A percentile compares a stretch with the other conserved stretches of the same genome.
Evolutionary conservation across 352 stramenopile genomes (phyloP).

Genomic region (Phytophthora lateralis): DNA sequence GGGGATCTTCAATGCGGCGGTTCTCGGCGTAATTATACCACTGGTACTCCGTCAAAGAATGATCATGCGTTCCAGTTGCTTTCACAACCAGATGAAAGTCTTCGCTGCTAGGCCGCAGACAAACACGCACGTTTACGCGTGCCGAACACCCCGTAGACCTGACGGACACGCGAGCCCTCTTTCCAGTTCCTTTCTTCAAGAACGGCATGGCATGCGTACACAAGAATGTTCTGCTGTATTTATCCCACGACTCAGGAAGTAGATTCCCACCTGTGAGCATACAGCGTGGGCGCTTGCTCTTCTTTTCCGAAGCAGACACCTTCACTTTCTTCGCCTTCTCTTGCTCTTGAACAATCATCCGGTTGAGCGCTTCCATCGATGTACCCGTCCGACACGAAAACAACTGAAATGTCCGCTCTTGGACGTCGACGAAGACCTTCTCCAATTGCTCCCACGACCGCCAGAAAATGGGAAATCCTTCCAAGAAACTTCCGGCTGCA

Average conservation of each 20-base stretch:
- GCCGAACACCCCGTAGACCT: conserved; percentile 4
- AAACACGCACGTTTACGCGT: conserved; percentile 2
- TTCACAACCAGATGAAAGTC: conserved; percentile 1
- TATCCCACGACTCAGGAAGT: conserved; percentile 7
- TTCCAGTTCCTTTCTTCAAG: neutral
- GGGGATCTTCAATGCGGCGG: conserved; percentile 1
- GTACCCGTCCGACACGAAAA: conserved; percentile 3
- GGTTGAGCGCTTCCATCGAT: neutral
- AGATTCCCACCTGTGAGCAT: neutral
- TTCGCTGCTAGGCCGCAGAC: neutral
- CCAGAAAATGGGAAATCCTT: neutral
- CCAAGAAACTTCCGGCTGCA: neutral
- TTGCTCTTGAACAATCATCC: neutral
- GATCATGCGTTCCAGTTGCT: conserved; percentile 1
- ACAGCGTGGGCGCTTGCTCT: no score
- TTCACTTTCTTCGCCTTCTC: no score
- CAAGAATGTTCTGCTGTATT: conserved; percentile 9
- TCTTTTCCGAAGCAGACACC: no score
- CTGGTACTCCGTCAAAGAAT: neutral
- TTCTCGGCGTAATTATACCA: conserved; percentile 17
- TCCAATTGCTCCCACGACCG: neutral
- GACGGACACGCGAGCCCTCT: no score
- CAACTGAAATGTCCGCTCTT: neutral
- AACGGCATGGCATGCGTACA: conserved; percentile 9
- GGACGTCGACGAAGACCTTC: neutral